A percentile compares a stretch with the other conserved stretches of the same genome.
Conservation (phyloP, 2,329 filamentous ascomycete species). For the Penicillium polonicum region DNA sequence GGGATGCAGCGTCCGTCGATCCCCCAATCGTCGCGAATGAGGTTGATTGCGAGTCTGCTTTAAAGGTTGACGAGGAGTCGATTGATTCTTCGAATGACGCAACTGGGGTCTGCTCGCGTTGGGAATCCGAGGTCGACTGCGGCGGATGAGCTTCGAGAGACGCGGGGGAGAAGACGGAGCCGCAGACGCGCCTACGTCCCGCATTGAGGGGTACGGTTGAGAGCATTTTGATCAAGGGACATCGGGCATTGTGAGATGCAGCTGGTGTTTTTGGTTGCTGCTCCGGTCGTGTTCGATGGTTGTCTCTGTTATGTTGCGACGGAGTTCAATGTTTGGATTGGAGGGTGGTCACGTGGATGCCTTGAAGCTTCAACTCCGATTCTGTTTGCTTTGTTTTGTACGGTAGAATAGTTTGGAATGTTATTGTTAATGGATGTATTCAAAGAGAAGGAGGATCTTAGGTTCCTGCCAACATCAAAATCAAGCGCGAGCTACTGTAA, state of each 20-base stretch:
- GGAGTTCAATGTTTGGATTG: constrained; percentile 4
- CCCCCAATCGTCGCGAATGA: constrained; percentile 12
- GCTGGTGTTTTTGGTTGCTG: background rate
- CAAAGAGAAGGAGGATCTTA: background rate
- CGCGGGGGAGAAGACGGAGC: constrained; percentile 45
- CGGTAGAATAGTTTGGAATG: background rate
- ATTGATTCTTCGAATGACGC: constrained; percentile 19
- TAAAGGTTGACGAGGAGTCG: constrained; percentile 17
- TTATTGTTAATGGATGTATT: background rate
- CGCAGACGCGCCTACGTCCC: constrained; percentile 43
- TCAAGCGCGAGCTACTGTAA: background rate
- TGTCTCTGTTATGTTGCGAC: background rate
- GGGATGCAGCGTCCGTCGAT: constrained; percentile 12
- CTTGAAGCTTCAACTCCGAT: background rate
- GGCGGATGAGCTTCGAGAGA: constrained; percentile 33
- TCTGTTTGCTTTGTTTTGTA: background rate
- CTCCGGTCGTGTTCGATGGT: background rate
- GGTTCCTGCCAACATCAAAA: background rate
- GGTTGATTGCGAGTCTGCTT: constrained; percentile 16
- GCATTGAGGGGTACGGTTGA: constrained; percentile 26
- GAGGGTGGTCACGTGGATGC: background rate
- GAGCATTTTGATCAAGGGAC: constrained; percentile 24
- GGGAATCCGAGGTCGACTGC: constrained; percentile 29
- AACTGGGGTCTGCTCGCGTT: constrained; percentile 14
- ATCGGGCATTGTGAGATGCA: constrained; percentile 16